Evolutionary conservation across 805 yeast species (phyloP).

Genomic region (Metschnikowia reukaufii): DNA sequence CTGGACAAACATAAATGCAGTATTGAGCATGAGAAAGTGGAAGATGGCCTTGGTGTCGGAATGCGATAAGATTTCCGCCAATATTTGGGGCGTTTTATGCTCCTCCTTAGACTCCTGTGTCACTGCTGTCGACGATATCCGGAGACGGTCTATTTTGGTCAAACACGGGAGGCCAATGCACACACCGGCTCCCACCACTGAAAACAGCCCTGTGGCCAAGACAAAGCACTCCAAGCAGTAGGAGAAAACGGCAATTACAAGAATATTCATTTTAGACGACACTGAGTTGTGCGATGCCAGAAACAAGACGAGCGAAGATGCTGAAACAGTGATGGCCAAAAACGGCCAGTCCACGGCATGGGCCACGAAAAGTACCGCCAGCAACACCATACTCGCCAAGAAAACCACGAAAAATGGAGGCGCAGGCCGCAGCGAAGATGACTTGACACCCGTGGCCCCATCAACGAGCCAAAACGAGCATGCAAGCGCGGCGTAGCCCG

Average conservation of each 20-base stretch:
- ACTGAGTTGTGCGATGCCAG: slow-evolving; percentile 11
- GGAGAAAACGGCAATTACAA: slow-evolving; percentile 14
- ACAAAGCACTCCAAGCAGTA: slow-evolving; percentile 19
- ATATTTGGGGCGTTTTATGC: slow-evolving; percentile 19
- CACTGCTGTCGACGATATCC: not conserved
- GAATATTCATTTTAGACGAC: slow-evolving; percentile 11
- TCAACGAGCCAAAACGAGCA: slow-evolving; percentile 18
- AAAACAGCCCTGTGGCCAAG: slow-evolving; percentile 8
- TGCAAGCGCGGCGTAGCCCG: slow-evolving; percentile 23
- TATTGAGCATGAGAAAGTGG: slow-evolving; percentile 78
- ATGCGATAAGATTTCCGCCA: slow-evolving; percentile 36
- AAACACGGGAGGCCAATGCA: slow-evolving; percentile 14
- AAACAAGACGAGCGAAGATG: slow-evolving; percentile 15
- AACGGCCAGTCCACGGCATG: slow-evolving; percentile 11
- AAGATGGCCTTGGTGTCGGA: slow-evolving; percentile 84
- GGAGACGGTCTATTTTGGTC: slow-evolving; percentile 12
- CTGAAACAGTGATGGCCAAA: slow-evolving; percentile 15
- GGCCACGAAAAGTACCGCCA: slow-evolving; percentile 1
- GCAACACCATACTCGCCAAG: not conserved
- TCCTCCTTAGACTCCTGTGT: not conserved
- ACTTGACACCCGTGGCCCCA: slow-evolving; percentile 6
- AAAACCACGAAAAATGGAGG: slow-evolving; percentile 6
- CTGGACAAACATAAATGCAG: slow-evolving; percentile 93
- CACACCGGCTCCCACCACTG: slow-evolving; percentile 7
- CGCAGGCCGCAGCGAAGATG: not conserved